Conservation (phyloP, 106 monocot species). For the Platanthera zijinensis region DNA sequence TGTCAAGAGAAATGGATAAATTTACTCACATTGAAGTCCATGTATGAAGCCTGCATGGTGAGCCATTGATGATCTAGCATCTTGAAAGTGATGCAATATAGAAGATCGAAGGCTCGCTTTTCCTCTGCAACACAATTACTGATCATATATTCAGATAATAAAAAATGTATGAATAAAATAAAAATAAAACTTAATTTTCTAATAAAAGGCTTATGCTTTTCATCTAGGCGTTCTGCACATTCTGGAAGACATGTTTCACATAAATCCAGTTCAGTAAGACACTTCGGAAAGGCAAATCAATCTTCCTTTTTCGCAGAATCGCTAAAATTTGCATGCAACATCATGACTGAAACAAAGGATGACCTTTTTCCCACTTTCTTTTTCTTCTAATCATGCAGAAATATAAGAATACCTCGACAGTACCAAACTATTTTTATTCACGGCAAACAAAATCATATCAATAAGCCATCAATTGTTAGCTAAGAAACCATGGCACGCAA, state of each 20-base stretch:
- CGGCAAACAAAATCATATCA: no score
- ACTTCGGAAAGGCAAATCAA: background rate
- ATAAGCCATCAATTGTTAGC: no score
- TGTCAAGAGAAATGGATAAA: background rate
- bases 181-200: background rate
- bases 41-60: constrained; percentile 12
- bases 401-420: no score
- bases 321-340: background rate
- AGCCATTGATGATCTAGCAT: constrained; percentile 14
- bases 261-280: background rate
- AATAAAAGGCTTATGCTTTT: background rate
- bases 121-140: constrained; percentile 35
- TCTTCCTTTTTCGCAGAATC: background rate
- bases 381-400: no score
- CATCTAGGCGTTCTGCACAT: background rate
- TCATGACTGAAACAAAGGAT: background rate
- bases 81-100: constrained; percentile 56
- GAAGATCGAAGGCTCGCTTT: constrained; percentile 68
- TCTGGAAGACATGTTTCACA: background rate
- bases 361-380: no score
- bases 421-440: no score
- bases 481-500: no score
- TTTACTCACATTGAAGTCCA: constrained; percentile 13
- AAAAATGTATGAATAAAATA: background rate
- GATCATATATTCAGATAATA: background rate